These are phyloP conservation scores for Chaetomium sp. DNA, from an alignment of 2,329 filamentous ascomycete species.

Conservation along the genomic window DNA sequence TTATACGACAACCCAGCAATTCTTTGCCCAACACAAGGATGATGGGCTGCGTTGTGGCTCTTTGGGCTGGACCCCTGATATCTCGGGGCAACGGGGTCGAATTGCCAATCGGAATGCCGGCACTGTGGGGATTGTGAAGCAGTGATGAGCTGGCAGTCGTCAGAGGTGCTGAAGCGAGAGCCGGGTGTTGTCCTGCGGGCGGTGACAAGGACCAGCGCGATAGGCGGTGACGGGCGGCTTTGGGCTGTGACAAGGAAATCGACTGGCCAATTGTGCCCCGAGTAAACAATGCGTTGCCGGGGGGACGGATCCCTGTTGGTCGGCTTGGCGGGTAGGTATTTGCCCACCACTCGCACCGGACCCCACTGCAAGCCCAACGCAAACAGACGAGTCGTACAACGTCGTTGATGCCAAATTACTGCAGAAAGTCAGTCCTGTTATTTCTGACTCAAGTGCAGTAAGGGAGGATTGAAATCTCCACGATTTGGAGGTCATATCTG, in stretches of 20 bases:
- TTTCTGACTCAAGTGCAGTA: too few relatives aligned
- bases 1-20: constrained; percentile 8
- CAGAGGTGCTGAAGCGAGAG: constrained; percentile 6
- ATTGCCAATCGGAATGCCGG: constrained; percentile 9
- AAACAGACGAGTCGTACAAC: too few relatives aligned
- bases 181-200: constrained; percentile 12
- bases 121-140: constrained; percentile 13
- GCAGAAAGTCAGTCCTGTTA: too few relatives aligned
- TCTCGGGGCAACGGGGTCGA: constrained; percentile 16
- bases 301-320: background rate
- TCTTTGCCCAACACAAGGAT: too few relatives aligned
- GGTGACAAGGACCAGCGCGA: background rate
- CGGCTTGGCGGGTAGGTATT: constrained; percentile 2
- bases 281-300: constrained; percentile 13
- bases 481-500: too few relatives aligned
- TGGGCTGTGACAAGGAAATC: background rate
- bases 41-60: too few relatives aligned
- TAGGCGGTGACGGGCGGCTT: background rate
- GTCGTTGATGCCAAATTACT: too few relatives aligned
- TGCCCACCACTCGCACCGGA: too few relatives aligned
- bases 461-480: too few relatives aligned
- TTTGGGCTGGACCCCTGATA: background rate
- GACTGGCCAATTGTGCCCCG: constrained; percentile 5
- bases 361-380: too few relatives aligned
- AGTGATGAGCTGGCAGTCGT: constrained; percentile 18